These are phyloP conservation scores for Claviceps sp. DNA, from an alignment of 2,329 filamentous ascomycete species.

Conservation along the genomic window DNA sequence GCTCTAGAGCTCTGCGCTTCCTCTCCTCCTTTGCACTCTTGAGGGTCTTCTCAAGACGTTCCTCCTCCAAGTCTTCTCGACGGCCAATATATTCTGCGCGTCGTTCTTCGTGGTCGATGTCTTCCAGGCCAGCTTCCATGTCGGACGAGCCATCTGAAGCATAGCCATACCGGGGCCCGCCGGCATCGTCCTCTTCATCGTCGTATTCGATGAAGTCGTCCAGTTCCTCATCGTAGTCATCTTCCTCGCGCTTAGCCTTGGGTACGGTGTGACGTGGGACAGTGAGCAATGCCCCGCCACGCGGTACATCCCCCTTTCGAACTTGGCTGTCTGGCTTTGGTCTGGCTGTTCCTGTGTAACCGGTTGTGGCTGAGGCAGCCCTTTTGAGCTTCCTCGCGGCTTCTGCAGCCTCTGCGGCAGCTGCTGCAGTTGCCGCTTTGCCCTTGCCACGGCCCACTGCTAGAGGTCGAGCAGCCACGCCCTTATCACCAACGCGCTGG, in stretches of 20 bases:
- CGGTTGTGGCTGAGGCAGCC: constrained; percentile 46
- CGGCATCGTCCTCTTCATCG: constrained; percentile 36
- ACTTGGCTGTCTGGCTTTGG: constrained; percentile 30
- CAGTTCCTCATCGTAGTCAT: constrained; percentile 50
- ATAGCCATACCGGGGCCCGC: constrained; percentile 36
- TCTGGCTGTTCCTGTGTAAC: constrained; percentile 51
- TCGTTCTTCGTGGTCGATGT: constrained; percentile 60
- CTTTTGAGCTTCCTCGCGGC: constrained; percentile 48
- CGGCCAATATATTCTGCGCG: constrained; percentile 47
- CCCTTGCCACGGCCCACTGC: constrained; percentile 8
- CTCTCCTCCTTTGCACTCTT: constrained; percentile 50
- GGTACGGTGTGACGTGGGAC: constrained; percentile 16
- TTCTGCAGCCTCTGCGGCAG: constrained; percentile 19
- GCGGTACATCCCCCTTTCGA: constrained; percentile 21
- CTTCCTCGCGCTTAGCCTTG: constrained; percentile 29
- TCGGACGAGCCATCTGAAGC: constrained; percentile 56
- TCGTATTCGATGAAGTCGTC: constrained; percentile 51
- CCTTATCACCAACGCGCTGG: constrained; percentile 12
- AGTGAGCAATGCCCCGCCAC: constrained; percentile 29
- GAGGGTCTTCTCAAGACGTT: constrained; percentile 46
- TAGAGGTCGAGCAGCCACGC: constrained; percentile 6
- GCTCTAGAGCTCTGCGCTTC: constrained; percentile 28
- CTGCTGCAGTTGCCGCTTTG: neutral
- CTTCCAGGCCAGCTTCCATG: constrained; percentile 65
- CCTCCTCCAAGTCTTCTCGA: constrained; percentile 52